A percentile compares a stretch with the other conserved stretches of the same genome.
Evolutionary conservation across 345 rosid genomes (phyloP).

Genomic region (Syzygium aqueum): DNA sequence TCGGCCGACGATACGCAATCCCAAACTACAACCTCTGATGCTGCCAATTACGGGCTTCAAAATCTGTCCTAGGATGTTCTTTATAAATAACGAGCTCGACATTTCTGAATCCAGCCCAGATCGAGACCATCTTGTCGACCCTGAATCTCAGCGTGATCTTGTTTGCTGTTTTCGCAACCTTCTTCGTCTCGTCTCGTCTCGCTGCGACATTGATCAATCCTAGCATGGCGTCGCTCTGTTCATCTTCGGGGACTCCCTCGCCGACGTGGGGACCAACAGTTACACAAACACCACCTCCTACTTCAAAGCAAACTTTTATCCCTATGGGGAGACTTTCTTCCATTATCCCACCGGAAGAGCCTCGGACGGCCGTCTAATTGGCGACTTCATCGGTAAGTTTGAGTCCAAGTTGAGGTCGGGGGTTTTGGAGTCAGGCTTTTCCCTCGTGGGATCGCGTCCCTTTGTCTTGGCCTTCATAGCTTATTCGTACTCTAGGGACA

Average conservation of each 20-base stretch:
- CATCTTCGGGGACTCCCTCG: conserved; percentile 1
- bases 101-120: background rate
- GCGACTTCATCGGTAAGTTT: conserved; percentile 11
- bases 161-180: background rate
- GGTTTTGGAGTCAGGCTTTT: background rate
- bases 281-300: background rate
- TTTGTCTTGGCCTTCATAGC: background rate
- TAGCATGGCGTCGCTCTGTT: background rate
- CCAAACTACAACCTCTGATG: background rate
- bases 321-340: conserved; percentile 18
- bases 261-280: conserved; percentile 9
- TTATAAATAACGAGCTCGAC: background rate
- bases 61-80: background rate
- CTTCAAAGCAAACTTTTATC: background rate
- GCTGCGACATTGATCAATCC: background rate
- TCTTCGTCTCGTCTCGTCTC: background rate
- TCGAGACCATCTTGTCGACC: background rate
- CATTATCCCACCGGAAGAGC: conserved; percentile 8
- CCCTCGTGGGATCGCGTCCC: background rate
- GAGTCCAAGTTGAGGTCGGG: background rate
- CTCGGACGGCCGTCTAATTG: conserved; percentile 11
- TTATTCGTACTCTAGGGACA: too few species aligned
- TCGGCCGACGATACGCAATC: background rate
- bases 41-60: background rate
- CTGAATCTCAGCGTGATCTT: background rate